These are phyloP conservation scores for Russula earlei DNA, from an alignment of 768 basidiomycete genomes.

Conservation along the genomic window DNA sequence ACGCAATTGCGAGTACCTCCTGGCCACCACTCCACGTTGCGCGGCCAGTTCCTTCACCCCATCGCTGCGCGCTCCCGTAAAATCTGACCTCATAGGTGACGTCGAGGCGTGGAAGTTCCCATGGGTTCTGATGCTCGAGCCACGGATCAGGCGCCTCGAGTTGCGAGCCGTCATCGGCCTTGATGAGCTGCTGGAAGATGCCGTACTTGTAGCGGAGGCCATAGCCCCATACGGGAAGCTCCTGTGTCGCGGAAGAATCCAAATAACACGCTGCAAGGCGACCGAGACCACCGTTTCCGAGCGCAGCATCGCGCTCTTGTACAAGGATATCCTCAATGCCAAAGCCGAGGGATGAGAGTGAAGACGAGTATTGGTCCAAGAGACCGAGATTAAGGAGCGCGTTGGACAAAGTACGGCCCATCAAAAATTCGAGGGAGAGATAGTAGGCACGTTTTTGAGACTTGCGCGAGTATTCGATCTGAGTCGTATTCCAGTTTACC, in stretches of 20 bases:
- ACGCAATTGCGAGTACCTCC: constrained; percentile 88
- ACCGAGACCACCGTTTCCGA: constrained; percentile 93
- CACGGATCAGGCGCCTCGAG: constrained; percentile 91
- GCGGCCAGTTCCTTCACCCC: constrained; percentile 40
- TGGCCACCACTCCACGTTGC: constrained; percentile 82
- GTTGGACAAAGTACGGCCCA: constrained; percentile 72
- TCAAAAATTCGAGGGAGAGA: constrained; percentile 88
- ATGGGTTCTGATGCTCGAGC: constrained; percentile 81
- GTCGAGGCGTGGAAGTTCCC: constrained; percentile 82
- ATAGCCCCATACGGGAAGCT: constrained; percentile 94
- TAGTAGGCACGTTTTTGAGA: constrained; percentile 89
- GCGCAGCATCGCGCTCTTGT: constrained; percentile 85
- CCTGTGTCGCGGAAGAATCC: constrained; percentile 83
- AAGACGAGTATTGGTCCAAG: constrained; percentile 62
- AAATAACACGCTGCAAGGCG: constrained; percentile 96
- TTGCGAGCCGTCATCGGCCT: constrained; percentile 64
- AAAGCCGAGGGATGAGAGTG: constrained; percentile 76
- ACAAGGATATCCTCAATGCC: constrained; percentile 79
- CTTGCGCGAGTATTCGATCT: constrained; percentile 68
- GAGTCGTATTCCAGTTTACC: constrained; percentile 84
- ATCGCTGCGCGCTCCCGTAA: constrained; percentile 72
- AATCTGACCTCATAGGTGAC: constrained; percentile 82
- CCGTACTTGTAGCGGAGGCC: constrained; percentile 90
- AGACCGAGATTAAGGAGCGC: constrained; percentile 84
- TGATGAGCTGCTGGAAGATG: constrained; percentile 92